Evolutionary conservation across 495 filamentous ascomycete species (phyloP).

Genomic region (Penicillium chermesinum): DNA sequence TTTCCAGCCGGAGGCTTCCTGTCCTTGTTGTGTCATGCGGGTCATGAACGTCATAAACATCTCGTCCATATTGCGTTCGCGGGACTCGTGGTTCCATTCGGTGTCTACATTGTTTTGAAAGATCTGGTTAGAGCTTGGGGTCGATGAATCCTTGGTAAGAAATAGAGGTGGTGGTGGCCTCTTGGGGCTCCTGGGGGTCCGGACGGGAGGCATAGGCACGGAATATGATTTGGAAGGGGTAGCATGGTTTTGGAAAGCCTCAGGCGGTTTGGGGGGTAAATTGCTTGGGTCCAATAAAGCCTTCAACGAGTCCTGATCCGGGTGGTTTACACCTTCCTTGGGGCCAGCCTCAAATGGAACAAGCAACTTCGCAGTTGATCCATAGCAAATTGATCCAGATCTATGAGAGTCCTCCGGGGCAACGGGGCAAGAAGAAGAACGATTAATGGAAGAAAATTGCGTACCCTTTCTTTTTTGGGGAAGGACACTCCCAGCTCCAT

Average conservation of each 20-base stretch:
- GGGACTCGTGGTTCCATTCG: constrained; percentile 68
- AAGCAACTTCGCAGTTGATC: no score
- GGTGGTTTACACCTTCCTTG: background rate
- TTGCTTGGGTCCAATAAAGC: background rate
- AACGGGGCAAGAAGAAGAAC: constrained; percentile 20
- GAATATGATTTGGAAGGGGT: background rate
- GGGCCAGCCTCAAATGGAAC: background rate
- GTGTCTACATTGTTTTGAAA: constrained; percentile 39
- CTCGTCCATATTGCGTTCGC: constrained; percentile 60
- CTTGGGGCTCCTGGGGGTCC: constrained; percentile 9
- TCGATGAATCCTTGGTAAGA: constrained; percentile 68
- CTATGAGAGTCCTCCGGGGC: no score
- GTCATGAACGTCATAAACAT: constrained; percentile 56
- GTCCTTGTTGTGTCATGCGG: constrained; percentile 55
- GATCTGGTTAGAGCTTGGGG: constrained; percentile 45
- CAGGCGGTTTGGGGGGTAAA: no score
- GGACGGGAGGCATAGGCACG: background rate
- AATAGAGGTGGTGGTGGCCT: constrained; percentile 35
- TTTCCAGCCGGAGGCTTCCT: constrained; percentile 58
- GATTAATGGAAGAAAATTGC: constrained; percentile 32
- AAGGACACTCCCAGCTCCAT: constrained; percentile 35
- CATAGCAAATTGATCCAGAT: no score
- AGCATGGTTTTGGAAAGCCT: no score
- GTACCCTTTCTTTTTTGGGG: constrained; percentile 66
- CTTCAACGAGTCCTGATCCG: background rate